Evolutionary conservation across 805 yeast species (phyloP), one percentile per base, ranked within the genome.

Genomic region (Kodamaea hsintzibuensis): DNA sequence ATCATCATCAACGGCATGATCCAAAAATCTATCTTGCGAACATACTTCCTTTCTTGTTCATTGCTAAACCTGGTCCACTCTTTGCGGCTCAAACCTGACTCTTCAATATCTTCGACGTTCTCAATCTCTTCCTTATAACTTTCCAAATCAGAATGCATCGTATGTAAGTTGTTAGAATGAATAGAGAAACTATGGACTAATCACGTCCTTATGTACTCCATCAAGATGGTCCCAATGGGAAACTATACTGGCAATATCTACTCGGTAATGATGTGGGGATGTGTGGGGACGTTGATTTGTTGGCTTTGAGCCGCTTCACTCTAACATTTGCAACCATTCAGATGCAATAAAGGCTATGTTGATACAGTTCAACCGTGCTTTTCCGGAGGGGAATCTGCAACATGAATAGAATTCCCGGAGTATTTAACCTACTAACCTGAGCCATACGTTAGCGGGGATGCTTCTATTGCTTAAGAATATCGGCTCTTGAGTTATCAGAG

Each of bases 1-100:
- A 52, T 18, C 45, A 55, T 46, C 18, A 55, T 22, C 10, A 55
- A 30, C 14, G 57, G 55, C 18, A 55, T 27, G 18, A 55, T 19
- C 27, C 27, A 38, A 22, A 33, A 22, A 39, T 55, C 57, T 7
- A 55, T 30, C 42, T 55, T 55, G 19, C 55, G 39, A 42, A 42
- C 45, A 42, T 17, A 42, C 45, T 18, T 42, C 27, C 18, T 42
- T n/a, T 42, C 45, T 17, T 42, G n/a, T 19, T 42, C 27, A 6
- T 17, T 13, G 5, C 25, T 42, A 13, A 42, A 42, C 9, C 42
- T 38, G 5, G 18, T 9, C 42, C 42, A 38, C 18, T 38, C 18
- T 16, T 38, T 38, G 18, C 18, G 16, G 9, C 17, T 14, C 42
- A 38, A 14, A 5, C 18, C 18, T 7, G 42, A 38, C 18, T 38